Base-by-base conservation (phyloP, 2,329 filamentous ascomycete genomes). In the Ascochyta clinopodiicola region DNA sequence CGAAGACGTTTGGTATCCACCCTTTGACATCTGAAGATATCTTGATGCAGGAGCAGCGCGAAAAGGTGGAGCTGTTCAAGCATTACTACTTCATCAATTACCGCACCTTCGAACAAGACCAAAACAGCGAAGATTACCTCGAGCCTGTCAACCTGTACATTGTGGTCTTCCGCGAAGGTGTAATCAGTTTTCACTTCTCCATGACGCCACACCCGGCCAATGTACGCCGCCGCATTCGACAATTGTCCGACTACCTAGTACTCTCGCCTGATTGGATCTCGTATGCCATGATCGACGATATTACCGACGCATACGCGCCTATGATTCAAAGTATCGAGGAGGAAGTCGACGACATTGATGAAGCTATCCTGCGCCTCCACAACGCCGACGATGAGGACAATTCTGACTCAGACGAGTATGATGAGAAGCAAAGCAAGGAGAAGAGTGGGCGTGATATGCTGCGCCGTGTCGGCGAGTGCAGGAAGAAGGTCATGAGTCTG, bases 1-100 rank as follows among this genome's bases (percentile, higher is more conserved):
- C 91, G 27, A 96, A 96, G 71, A 85, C 95, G 0, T 99, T 99
- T 72, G 92, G 92, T 15, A 97, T 99, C 57, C 95, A 99, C 77
- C 93, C 95, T 0, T 80, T 99, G 55, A 99, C 95, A 0, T 89
- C 92, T 1, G 95, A 99, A 75, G 95, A 99, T 72, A 97, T 99
- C 67, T 89, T 98, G 84, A 88, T 97, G 80, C 92, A 98, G 74
- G 95, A 99, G 79, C 91, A 93, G 36, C 93, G 95, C 21, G 95
- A 99, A 72, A 99, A 99, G 78, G 95, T 99, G 0, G 95, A 99
- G 75, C 83, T 99, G 1, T 99, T 99, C 81, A 88, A 91, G 31
- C 90, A 96, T 73, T 99, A 99, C 79, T 99, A 99, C 76, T 97
- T 99, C 69, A 91, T 99, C 78, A 98, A 96, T 75, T 99, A 99